Conservation (phyloP, 2,329 filamentous ascomycete genomes). For the Stylonectria norvegica region DNA sequence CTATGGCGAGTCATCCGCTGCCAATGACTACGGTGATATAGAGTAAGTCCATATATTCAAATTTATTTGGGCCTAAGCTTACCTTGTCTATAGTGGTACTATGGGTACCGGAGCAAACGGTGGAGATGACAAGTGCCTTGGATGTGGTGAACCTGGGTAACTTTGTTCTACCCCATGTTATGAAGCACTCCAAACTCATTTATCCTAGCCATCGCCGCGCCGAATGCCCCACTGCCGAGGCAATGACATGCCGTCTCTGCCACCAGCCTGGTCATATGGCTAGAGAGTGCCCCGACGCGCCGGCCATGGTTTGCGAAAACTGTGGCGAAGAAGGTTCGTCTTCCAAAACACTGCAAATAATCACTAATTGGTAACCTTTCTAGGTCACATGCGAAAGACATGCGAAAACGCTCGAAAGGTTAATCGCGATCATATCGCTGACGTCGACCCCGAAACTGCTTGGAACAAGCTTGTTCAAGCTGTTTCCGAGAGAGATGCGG, state of each 20-base stretch:
- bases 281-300: conserved; percentile 61
- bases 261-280: conserved; percentile 51
- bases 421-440: conserved; percentile 48
- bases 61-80: not conserved
- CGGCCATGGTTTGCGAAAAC: conserved; percentile 55
- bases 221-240: conserved; percentile 34
- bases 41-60: not conserved
- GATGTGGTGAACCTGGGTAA: conserved; percentile 37
- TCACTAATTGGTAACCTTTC: conserved; percentile 9
- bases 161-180: not conserved
- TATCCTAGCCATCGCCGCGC: conserved; percentile 28
- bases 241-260: conserved; percentile 43
- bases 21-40: conserved; percentile 4
- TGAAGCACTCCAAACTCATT: conserved; percentile 9
- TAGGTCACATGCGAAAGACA: conserved; percentile 53
- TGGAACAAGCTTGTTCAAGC: conserved; percentile 56
- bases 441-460: conserved; percentile 51
- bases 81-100: conserved; percentile 10
- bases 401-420: conserved; percentile 61
- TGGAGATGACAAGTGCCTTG: conserved; percentile 33
- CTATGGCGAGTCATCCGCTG: not conserved
- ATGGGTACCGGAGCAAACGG: conserved; percentile 1
- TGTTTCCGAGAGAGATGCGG: conserved; percentile 53
- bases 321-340: conserved; percentile 57
- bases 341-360: not conserved